These are phyloP conservation scores for Chlorella ohadii DNA, from an alignment of 139 green algal species.

Conservation along the genomic window DNA sequence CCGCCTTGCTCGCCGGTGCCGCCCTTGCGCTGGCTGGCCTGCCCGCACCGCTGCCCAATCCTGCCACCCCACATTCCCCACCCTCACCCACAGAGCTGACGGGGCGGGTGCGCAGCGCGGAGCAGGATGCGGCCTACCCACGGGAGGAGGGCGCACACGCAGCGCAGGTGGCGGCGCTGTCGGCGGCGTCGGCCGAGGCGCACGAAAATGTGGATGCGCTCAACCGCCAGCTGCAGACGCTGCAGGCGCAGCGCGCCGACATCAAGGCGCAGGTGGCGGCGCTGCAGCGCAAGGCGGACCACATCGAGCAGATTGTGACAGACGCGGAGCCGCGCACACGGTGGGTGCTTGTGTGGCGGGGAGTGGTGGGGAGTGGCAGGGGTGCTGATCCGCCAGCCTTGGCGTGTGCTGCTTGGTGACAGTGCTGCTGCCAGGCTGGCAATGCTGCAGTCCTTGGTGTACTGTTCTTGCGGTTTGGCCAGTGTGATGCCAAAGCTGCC, in stretches of 20 bases:
- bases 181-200: not conserved
- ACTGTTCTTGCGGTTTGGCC: no score
- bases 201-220: conserved; percentile 26
- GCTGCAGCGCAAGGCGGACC: conserved; percentile 22
- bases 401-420: not conserved
- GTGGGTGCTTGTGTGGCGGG: not conserved
- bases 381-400: not conserved
- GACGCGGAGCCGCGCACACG: conserved; percentile 38
- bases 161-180: conserved; percentile 9
- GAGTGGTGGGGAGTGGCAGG: not conserved
- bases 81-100: conserved; percentile 26
- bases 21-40: no score
- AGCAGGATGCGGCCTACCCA: conserved; percentile 32
- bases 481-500: no score
- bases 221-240: conserved; percentile 27
- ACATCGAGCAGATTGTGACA: conserved; percentile 35
- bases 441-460: not conserved
- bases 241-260: conserved; percentile 17
- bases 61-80: no score
- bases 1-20: no score
- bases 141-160: conserved; percentile 34
- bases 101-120: not conserved
- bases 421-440: not conserved
- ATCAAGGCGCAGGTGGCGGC: conserved; percentile 17
- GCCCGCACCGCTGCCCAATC: no score